Base-by-base conservation (phyloP, 2,329 filamentous ascomycete species). In the Talaromyces pinophilus region DNA sequence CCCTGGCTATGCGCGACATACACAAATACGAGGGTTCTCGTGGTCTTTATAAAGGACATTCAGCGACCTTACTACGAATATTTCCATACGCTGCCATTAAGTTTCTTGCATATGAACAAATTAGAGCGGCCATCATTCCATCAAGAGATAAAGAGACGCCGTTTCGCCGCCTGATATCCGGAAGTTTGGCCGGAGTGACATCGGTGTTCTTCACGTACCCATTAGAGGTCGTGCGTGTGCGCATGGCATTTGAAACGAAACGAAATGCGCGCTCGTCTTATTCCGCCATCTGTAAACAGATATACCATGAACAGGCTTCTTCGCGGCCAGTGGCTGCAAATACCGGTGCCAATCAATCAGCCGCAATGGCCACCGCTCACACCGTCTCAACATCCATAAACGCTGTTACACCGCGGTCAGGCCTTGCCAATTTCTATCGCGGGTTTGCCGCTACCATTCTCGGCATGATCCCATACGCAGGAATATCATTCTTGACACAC, bases 81-180 rank as follows among this genome's bases (percentile, higher is more conserved):
- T 99, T 98, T 73, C 95, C 95, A 5, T 99, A 99, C 78, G 95
- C 94, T 17, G 94, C 92, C 55, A 97, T 98, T 80, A 99, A 99
- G 76, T 99, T 99, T 75, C 86, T 99, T 50, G 93, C 94, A 55
- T 99, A 99, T 81, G 95, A 99, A 78, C 95, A 99, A 79, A 92
- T 97, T 70, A 91, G 95, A 67, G 87, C 90, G 13, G 74, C 89
- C 15, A 75, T 98, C 38, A 98, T 99, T 68, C 86, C 86, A 1
- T 82, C 80, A 44, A 87, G 84, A 62, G 82, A 89, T 5, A 85
- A 96, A 66, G 95, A 99, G 77, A 98, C 94, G 0, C 86, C 90
- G 1, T 78, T 90, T 33, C 87, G 95, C 60, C 87, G 95, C 11
- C 72, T 81, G 63, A 71, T 80, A 17, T 81, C 80, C 7, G 81